phyloP scores from a whole-genome alignment of 2,329 filamentous ascomycete species.

The Gremmenia infestans region DNA sequence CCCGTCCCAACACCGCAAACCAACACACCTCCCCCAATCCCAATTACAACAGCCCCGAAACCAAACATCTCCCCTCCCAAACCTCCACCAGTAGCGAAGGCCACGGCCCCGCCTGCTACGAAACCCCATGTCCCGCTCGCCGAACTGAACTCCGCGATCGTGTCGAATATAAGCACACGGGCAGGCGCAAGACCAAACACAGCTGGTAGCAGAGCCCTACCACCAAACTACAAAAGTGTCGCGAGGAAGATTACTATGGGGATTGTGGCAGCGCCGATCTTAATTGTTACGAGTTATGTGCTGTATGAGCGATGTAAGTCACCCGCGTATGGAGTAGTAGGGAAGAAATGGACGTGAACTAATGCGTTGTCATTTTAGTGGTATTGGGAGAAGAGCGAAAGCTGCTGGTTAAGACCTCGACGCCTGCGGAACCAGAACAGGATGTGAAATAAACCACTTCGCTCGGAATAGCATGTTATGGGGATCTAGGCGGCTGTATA shows the following conservation, averaged over 20 bases:
- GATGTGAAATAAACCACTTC: not conserved
- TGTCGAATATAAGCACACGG: slow-evolving; percentile 24
- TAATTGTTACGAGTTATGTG: slow-evolving; percentile 30
- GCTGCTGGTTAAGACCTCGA: slow-evolving; percentile 7
- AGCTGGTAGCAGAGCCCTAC: slow-evolving; percentile 16
- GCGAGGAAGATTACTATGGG: slow-evolving; percentile 28
- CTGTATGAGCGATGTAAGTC: slow-evolving; percentile 30
- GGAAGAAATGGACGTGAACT: not conserved
- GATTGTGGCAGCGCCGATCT: slow-evolving; percentile 31
- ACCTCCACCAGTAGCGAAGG: not conserved
- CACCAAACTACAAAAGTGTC: slow-evolving; percentile 25
- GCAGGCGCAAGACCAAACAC: slow-evolving; percentile 24
- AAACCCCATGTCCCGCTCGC: slow-evolving; percentile 21
- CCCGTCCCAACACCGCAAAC: not conserved
- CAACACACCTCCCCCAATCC: not conserved
- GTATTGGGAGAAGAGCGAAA: slow-evolving; percentile 22
- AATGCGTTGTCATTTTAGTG: slow-evolving; percentile 4
- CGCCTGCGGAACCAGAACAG: not conserved
- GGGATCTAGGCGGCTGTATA: not conserved
- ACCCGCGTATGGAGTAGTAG: not conserved
- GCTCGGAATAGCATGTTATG: not conserved
- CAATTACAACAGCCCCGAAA: not conserved
- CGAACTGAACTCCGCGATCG: slow-evolving; percentile 27
- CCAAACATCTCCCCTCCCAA: not conserved
- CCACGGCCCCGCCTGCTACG: not conserved